Base-by-base conservation (phyloP, 148 eudicot species). In the Agrostemma githago region DNA sequence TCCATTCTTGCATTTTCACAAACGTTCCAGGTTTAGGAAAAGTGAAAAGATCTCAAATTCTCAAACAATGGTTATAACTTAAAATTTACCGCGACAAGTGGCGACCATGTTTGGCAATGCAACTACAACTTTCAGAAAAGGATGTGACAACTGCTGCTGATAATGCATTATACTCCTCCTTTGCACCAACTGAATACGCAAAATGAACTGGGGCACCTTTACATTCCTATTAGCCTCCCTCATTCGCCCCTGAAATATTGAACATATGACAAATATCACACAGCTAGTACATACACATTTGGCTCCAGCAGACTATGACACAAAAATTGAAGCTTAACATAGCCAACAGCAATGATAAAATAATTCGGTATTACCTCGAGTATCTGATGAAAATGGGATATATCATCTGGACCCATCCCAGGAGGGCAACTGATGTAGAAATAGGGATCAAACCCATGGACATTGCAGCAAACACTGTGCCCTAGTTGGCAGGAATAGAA, bases 401-500 rank as follows among this genome's bases (percentile, higher is more conserved):
- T 89, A 77, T 94, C 98, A 79, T 91, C 97, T 66, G 97, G 96
- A 64, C 98, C 96, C 97, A 94, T 89, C 76, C 97, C 97, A 40
- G 87, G 80, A 61, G 92, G 97, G 60, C 98, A 94, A 77, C 83
- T 88, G 73, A 94, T 85, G 82, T 89, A 91, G 76, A 94, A 91
- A 74, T 94, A 94, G 51, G 98, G 97, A 82, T 94, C 98, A 83
- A 94, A 94, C 78, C 98, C 98, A 89, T 94, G 98, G 67, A 94
- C 98, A 79, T 86, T 70, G 80, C 97, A 94, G 85, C 98, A 91
- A 48, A 88, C 88, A 70, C 98, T 94, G 78, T 94, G 87, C 15
- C 98, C 98, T 94, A 79, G 57, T 67, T 56, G 74, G 68, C 66
- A 73, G 40, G 79, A 19, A 67, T 76, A 57, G 46, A 4, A 39